Evolutionary conservation across 768 basidiomycete genomes (phyloP), one percentile per base, ranked within the genome.

Genomic region (Pulveroboletus sp.): DNA sequence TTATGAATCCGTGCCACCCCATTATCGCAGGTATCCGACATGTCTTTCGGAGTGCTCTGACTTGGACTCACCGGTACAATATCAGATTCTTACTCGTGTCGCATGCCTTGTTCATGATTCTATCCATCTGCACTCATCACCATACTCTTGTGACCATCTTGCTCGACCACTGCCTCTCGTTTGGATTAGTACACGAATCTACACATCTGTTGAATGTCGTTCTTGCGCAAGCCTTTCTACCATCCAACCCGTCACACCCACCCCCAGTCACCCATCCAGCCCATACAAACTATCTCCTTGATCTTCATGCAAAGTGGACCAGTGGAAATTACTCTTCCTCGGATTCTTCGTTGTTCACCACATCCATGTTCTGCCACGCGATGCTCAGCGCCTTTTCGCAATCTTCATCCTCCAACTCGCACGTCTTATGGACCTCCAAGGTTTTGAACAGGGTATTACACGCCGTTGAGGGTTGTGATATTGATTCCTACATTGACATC

Each of bases 1-100:
- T 6, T 83, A 82, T 49, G 79, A 81, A 24, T 59, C 69, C 2
- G 70, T 84, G 41, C 81, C 81, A 23, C 48, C 64, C n/a, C 70
- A 75, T 26, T 75, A 75, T 61, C 74, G 82, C 50, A 73, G 73
- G 83, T 82, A 58, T 47, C 31, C 41, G 29, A 58, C 22, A 14
- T 11, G n/a, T 51, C n/a, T 9, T 43, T 23, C 20, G 10, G 2
- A 49, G 68, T 50, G n/a, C 20, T 20, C 34, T 41, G 35, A 17
- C 37, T n/a, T n/a, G n/a, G 40, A 40, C 35, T 54, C 40, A 62
- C 43, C 8, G 22, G 19, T 42, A 22, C 20, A 29, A 29, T 7
- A 17, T 11, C 35, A 83, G 81, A 40, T 75, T 68, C 58, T 68
- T 77, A 17, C 55, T 83, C 17, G 58, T 78, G 5, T 73, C 80